Conservation (phyloP, 768 basidiomycete species). For the Chalciporus pseudorubinellus region DNA sequence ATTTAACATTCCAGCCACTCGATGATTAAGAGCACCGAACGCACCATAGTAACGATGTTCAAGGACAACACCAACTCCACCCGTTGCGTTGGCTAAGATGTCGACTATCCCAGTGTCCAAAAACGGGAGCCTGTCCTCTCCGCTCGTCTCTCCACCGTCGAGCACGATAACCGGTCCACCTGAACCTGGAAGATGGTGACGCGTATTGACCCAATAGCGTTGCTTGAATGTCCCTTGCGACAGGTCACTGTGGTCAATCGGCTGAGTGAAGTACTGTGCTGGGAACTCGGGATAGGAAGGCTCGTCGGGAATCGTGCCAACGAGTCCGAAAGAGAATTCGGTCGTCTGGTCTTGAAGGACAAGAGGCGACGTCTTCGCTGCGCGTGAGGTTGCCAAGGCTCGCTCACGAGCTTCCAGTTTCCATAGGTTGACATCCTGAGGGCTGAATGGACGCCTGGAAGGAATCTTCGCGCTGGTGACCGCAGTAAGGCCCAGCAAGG, state of each 20-base stretch:
- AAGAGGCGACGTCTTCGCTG: conserved; percentile 13
- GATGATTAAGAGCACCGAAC: conserved; percentile 8
- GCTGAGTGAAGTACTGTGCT: conserved; percentile 76
- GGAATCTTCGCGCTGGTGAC: conserved; percentile 11
- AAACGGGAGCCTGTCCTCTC: conserved; percentile 56
- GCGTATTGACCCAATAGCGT: conserved; percentile 88
- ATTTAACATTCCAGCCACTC: background rate
- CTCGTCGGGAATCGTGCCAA: conserved; percentile 7
- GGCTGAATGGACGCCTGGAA: conserved; percentile 32
- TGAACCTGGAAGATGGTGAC: conserved; percentile 68
- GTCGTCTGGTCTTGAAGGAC: conserved; percentile 21
- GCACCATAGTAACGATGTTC: conserved; percentile 90
- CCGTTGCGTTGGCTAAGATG: conserved; percentile 78
- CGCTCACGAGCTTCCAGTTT: conserved; percentile 38
- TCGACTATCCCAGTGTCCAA: conserved; percentile 80
- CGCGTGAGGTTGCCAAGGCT: conserved; percentile 14
- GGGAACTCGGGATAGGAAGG: conserved; percentile 41
- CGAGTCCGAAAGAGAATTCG: conserved; percentile 9
- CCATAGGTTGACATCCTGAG: conserved; percentile 69
- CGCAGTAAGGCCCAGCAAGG: conserved; percentile 6
- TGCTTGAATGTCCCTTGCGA: conserved; percentile 70
- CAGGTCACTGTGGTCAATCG: conserved; percentile 75
- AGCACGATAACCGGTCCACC: conserved; percentile 86
- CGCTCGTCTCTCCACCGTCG: conserved; percentile 92
- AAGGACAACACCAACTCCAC: conserved; percentile 87